Percentiles rank a stretch among this genome's conserved stretches.
Evolutionary conservation across 192 early-diverging fungal species (phyloP).

Genomic region (Entrophospora sp.): DNA sequence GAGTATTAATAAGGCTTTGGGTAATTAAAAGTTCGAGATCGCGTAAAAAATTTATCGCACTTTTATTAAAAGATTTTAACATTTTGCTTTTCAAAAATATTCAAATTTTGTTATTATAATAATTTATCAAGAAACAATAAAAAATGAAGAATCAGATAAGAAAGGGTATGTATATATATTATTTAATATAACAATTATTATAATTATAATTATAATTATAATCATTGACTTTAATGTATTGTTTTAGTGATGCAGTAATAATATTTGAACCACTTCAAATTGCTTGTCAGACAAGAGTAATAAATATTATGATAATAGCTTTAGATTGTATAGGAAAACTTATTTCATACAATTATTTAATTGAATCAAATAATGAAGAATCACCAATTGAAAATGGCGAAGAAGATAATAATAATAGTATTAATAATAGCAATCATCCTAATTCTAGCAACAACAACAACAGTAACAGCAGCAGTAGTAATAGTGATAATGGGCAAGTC

Average conservation of each 20-base stretch:
- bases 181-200: neutral
- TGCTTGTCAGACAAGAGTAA: slow-evolving; percentile 60
- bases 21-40: slow-evolving; percentile 29
- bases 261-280: slow-evolving; percentile 63
- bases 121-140: slow-evolving; percentile 23
- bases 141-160: slow-evolving; percentile 26
- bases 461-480: too few relatives aligned
- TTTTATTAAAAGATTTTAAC: neutral
- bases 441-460: too few relatives aligned
- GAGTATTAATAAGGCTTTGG: slow-evolving; percentile 40
- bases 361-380: slow-evolving; percentile 24
- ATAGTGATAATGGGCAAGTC: too few relatives aligned
- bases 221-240: neutral
- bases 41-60: neutral
- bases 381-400: slow-evolving; percentile 1
- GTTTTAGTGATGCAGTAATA: slow-evolving; percentile 22
- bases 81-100: neutral
- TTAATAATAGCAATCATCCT: too few relatives aligned
- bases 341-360: slow-evolving; percentile 56
- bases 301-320: slow-evolving; percentile 52
- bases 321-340: slow-evolving; percentile 80
- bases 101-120: neutral
- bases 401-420: too few relatives aligned
- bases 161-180: slow-evolving; percentile 17
- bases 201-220: neutral